Base-by-base conservation (phyloP, 495 filamentous ascomycete species). In the Xylaria grammica region DNA sequence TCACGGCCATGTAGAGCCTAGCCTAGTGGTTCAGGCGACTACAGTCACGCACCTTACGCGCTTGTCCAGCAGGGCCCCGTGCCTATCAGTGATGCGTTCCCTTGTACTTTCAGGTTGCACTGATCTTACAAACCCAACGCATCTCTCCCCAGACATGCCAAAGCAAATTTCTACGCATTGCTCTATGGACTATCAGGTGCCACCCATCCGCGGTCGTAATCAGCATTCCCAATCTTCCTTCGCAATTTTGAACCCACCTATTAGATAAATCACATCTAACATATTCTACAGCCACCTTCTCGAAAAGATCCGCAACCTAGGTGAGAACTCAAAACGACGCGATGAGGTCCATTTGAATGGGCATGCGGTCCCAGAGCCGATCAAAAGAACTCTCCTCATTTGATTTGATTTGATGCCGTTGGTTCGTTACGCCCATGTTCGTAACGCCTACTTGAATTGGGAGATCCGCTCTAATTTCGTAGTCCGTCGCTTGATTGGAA, bases 261-360 rank as follows among this genome's bases (percentile, higher is more conserved):
- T 26, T 27, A 27, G 11, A n/a, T 13, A 27, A 40, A 56, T 46
- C 24, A 49, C 46, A 58, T 67, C 48, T 69, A 66, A 64, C 66
- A 62, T 30, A 22, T 20, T 42, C 7, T 38, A 4, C 58, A 82
- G 80, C 58, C 74, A 82, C 27, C 70, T 82, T 1, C 76, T 82
- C 13, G 77, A 77, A 22, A 82, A 81, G 65, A 78, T 82, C 45
- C 77, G 78, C 42, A 69, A 60, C 0, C 49, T 80, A 9, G 76
- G 78, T 42, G 71, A 77, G 46, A 76, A 74, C 17, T 53, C 65
- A 8, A 64, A 68, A 42, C 60, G 51, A 51, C 66, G 66, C 50
- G 64, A 74, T 19, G 62, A 63, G 22, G 60, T 48, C 1, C 65
- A 61, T 1, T 27, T 74, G 6, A 70, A 77, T 38, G 75, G 69